Evolutionary conservation across 257 asterid genomes (phyloP).

Genomic region (Rhazya stricta): DNA sequence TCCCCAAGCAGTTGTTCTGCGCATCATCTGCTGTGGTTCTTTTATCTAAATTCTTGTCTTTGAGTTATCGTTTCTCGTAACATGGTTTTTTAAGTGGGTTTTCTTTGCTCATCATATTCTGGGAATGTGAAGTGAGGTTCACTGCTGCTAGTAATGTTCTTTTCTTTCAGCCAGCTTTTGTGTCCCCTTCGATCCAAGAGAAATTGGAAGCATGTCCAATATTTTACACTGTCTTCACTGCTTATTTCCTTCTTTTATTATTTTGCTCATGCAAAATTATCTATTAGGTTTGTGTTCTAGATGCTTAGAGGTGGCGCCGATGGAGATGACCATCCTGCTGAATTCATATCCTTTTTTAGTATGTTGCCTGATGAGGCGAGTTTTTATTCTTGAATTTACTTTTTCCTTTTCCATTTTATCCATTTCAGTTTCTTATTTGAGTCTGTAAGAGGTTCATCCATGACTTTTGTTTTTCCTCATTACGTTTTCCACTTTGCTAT

Average conservation of each 20-base stretch:
- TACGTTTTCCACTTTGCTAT: not conserved
- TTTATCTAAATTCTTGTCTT: not conserved
- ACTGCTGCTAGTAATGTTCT: not conserved
- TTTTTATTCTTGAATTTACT: conserved; percentile 14
- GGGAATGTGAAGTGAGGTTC: not conserved
- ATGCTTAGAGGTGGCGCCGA: conserved; percentile 87
- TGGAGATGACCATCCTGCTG: conserved; percentile 98
- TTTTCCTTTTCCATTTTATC: not conserved
- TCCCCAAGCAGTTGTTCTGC: not conserved
- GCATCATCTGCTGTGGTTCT: not conserved
- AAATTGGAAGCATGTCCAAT: not conserved
- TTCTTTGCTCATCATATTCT: not conserved
- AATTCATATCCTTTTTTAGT: conserved; percentile 69
- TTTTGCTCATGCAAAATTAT: conserved; percentile 11
- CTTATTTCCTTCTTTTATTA: conserved; percentile 5
- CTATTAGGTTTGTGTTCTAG: conserved; percentile 88
- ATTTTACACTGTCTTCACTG: not conserved
- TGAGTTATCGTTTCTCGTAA: not conserved
- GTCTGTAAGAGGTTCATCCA: not conserved
- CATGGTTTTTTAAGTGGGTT: not conserved
- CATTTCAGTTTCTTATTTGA: not conserved
- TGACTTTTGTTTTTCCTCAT: not conserved
- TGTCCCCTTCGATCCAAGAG: not conserved
- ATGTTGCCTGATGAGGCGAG: conserved; percentile 65
- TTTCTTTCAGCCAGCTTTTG: not conserved